Conservation (phyloP, 2,329 filamentous ascomycete species). For the Talaromyces albobiverticillius region DNA sequence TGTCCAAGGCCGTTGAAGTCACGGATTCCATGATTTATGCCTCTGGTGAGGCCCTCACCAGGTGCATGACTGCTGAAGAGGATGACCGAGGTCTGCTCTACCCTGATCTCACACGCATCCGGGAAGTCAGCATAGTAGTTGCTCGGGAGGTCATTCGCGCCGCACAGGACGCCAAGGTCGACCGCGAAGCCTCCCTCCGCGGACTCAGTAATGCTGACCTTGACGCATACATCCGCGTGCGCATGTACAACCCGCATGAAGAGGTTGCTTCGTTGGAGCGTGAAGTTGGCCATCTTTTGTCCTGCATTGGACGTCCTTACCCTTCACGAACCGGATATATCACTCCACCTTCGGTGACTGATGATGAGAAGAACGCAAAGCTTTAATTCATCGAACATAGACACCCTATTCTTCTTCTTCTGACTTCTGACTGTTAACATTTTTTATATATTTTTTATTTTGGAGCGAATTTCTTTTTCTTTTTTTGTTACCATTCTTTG, state of each 20-base stretch:
- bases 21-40: slow-evolving; percentile 98
- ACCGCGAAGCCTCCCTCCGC: slow-evolving; percentile 45
- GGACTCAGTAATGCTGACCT: slow-evolving; percentile 42
- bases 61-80: slow-evolving; percentile 77
- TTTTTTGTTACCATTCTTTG: no score
- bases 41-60: slow-evolving; percentile 76
- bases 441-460: no score
- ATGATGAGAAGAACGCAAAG: slow-evolving; percentile 7
- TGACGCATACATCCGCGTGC: slow-evolving; percentile 47
- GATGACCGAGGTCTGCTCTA: slow-evolving; percentile 82
- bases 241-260: slow-evolving; percentile 50
- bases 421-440: no score
- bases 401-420: no score
- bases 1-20: slow-evolving; percentile 79
- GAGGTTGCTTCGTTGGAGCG: slow-evolving; percentile 47
- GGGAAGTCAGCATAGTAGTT: slow-evolving; percentile 82
- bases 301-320: slow-evolving; percentile 23
- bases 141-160: slow-evolving; percentile 91
- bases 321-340: slow-evolving; percentile 1
- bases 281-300: slow-evolving; percentile 44
- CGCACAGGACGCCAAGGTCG: slow-evolving; percentile 76
- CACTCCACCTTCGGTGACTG: background rate
- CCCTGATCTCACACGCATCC: slow-evolving; percentile 84
- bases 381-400: slow-evolving; percentile 8
- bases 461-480: no score